Evolutionary conservation across 495 filamentous ascomycete genomes (phyloP).

Genomic region (Trichocladium uniseriatum): DNA sequence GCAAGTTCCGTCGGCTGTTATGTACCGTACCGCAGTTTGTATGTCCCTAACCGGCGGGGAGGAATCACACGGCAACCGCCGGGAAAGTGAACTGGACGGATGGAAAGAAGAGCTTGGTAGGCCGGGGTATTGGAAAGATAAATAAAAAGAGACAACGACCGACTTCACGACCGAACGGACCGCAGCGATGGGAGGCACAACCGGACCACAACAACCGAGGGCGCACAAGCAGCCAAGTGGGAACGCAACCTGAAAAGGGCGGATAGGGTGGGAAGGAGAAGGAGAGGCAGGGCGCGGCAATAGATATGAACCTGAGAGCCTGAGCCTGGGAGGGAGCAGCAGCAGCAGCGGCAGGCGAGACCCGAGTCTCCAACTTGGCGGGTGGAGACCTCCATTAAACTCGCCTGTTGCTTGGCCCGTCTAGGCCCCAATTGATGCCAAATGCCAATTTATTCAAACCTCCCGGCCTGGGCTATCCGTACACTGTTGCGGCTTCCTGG

Average conservation of each 20-base stretch:
- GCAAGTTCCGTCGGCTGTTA: slow-evolving; percentile 7
- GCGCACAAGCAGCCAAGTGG: slow-evolving; percentile 7
- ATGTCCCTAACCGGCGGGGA: slow-evolving; percentile 11
- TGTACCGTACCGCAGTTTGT: slow-evolving; percentile 12
- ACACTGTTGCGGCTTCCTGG: not conserved
- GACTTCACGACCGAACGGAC: slow-evolving; percentile 1
- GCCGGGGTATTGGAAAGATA: too few species aligned
- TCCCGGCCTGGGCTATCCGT: not conserved
- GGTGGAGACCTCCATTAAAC: slow-evolving; percentile 9
- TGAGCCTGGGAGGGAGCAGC: not conserved
- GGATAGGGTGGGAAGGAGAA: not conserved
- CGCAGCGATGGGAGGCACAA: not conserved
- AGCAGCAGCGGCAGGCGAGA: slow-evolving; percentile 3
- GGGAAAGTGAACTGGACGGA: too few species aligned
- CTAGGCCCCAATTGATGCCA: not conserved
- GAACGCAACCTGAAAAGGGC: not conserved
- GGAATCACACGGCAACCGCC: slow-evolving; percentile 9
- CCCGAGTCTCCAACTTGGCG: slow-evolving; percentile 2
- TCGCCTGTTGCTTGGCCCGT: slow-evolving; percentile 5
- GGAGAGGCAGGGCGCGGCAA: not conserved
- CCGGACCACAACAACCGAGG: not conserved
- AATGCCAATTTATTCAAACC: not conserved
- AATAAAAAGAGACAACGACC: slow-evolving; percentile 7
- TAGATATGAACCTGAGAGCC: not conserved
- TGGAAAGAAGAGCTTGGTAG: too few species aligned